Percentiles rank a stretch among this genome's conserved stretches.
Conservation (phyloP, 495 filamentous ascomycete genomes). For the Pseudotulostoma volvatum region DNA sequence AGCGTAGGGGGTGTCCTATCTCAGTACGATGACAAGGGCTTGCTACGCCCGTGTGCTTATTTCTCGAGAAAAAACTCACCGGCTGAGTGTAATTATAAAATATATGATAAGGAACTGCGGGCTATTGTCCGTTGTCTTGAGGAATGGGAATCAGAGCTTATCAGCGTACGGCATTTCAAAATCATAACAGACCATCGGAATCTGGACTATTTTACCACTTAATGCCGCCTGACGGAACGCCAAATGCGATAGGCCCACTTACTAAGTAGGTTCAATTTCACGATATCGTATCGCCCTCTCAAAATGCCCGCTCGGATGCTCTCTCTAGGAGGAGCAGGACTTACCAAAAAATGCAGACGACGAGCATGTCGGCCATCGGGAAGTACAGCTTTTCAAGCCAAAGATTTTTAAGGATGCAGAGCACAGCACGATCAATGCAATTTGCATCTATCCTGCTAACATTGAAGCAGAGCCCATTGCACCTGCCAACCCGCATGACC, state of each 20-base stretch:
- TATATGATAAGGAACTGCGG: too few species aligned
- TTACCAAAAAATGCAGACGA: too few species aligned
- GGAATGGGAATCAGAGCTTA: too few species aligned
- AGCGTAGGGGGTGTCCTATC: slow-evolving; percentile 10
- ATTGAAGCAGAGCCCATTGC: slow-evolving; percentile 3
- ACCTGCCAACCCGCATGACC: background rate
- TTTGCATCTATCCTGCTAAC: too few species aligned
- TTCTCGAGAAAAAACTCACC: slow-evolving; percentile 11
- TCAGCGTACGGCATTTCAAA: too few species aligned
- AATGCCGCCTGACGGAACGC: slow-evolving; percentile 6
- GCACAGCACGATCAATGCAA: too few species aligned
- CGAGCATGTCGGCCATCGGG: slow-evolving; percentile 7
- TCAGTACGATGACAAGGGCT: slow-evolving; percentile 11
- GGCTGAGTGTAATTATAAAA: too few species aligned
- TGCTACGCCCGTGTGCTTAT: too few species aligned
- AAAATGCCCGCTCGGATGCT: background rate
- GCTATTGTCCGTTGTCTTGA: slow-evolving; percentile 16
- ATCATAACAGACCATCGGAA: too few species aligned
- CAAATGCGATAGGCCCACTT: slow-evolving; percentile 10
- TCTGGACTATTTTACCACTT: slow-evolving; percentile 17
- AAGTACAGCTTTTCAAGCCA: too few species aligned
- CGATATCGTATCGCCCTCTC: slow-evolving; percentile 1
- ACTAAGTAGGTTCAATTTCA: slow-evolving; percentile 6
- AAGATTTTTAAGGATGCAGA: too few species aligned
- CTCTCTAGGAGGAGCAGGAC: too few species aligned